These are phyloP conservation scores for Rosellinia necatrix DNA, from an alignment of 2,329 filamentous ascomycete species.

Conservation along the genomic window DNA sequence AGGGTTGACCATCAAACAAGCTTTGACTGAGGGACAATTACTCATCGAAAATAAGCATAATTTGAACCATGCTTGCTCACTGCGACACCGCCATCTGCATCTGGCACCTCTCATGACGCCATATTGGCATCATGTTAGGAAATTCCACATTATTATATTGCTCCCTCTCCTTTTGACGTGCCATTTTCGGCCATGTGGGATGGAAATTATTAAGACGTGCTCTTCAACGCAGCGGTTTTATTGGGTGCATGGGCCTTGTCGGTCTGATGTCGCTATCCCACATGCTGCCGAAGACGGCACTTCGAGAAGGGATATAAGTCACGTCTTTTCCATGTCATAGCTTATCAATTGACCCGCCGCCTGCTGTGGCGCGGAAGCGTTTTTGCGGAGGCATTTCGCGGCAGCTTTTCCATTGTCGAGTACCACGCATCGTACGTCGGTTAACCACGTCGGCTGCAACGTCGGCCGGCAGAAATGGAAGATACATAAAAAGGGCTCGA, in stretches of 20 bases:
- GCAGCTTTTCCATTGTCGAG: too few relatives aligned
- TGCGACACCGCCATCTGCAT: not conserved
- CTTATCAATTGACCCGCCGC: not conserved
- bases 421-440: too few relatives aligned
- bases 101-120: conserved; percentile 14
- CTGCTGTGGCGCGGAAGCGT: not conserved
- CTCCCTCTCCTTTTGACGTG: too few relatives aligned
- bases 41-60: not conserved
- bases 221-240: too few relatives aligned
- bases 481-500: conserved; percentile 13
- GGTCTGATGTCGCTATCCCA: too few relatives aligned
- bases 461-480: not conserved
- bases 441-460: not conserved
- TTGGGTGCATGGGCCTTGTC: too few relatives aligned
- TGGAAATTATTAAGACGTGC: too few relatives aligned
- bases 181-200: too few relatives aligned
- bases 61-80: not conserved
- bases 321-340: too few relatives aligned
- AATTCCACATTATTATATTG: conserved; percentile 6
- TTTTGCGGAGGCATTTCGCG: not conserved
- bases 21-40: not conserved
- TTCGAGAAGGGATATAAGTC: too few relatives aligned
- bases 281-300: too few relatives aligned
- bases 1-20: too few relatives aligned
- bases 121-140: conserved; percentile 17